phyloP scores from a whole-genome alignment of 169 alveolate genomes.

The Sarcocystis neurona region DNA sequence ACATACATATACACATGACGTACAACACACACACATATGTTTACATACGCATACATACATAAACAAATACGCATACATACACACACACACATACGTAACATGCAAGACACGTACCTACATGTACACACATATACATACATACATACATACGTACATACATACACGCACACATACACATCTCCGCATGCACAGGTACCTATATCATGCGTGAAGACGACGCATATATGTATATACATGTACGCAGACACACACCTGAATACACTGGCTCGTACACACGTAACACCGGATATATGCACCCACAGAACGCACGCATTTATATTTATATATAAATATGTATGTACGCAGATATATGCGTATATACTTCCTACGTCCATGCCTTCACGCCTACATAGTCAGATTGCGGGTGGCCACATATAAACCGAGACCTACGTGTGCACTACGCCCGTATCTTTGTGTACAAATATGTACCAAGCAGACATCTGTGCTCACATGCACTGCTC shows the following conservation, averaged over 20 bases:
- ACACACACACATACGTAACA: neutral
- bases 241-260: neutral
- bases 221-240: neutral
- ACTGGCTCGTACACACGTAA: neutral
- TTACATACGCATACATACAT: too few relatives aligned
- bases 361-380: too few relatives aligned
- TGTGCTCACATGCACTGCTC: too few relatives aligned
- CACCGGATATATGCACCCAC: neutral
- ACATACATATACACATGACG: too few relatives aligned
- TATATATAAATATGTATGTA: too few relatives aligned
- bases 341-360: too few relatives aligned
- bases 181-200: neutral
- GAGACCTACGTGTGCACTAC: too few relatives aligned
- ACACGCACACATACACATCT: neutral
- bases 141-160: neutral
- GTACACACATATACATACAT: neutral
- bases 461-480: too few relatives aligned
- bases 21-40: too few relatives aligned
- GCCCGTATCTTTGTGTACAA: too few relatives aligned
- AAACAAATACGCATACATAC: neutral
- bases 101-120: neutral
- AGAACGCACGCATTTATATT: neutral
- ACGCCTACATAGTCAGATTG: too few relatives aligned
- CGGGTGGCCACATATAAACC: too few relatives aligned
- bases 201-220: neutral